Evolutionary conservation across 208 protist species (phyloP), one percentile per base, ranked within the genome.

Genomic region (Crithidia bombi): DNA sequence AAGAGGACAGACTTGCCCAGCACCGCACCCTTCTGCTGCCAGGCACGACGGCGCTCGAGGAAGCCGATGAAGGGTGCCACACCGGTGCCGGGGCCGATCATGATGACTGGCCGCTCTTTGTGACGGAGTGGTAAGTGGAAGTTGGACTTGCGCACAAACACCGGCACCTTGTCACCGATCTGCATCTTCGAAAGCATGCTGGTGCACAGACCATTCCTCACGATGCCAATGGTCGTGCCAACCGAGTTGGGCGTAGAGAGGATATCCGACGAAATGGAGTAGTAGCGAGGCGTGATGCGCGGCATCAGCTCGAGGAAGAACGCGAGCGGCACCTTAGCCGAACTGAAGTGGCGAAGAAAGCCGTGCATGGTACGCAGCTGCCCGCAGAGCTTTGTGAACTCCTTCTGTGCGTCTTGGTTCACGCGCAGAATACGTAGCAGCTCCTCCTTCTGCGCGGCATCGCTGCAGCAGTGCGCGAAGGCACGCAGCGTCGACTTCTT

Each of bases 81-180:
- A 52, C 97, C 97, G 25, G 97, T 99, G 67, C 97, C 97, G 5
- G 97, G 96, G 35, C 97, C 97, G 82, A 99, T 92, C 93, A 98
- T 97, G 26, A 99, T 73, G 33, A 98, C 69, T 28, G 95, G 90
- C 3, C 82, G 89, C 9, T 83, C 83, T 78, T 93, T 91, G 50
- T 80, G 62, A 12, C 82, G 74, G 23, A 96, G 79, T 10, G 95
- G 93, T 19, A 97, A 81, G 63, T 97, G 86, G 79, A 98, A 98
- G 62, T 71, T 96, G 21, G 92, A 97, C 69, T 94, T 94, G 62
- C 95, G 91, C 54, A 98, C 87, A 86, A 97, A 98, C 21, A 97
- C 82, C 1, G 85, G 90, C 65, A 94, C 82, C 26, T 80, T 86
- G 43, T 90, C 75, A 23, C 89, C 90, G 14, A 75, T 51, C 70